phyloP scores from a whole-genome alignment of 352 stramenopile species.

The Phytophthora sojae region DNA sequence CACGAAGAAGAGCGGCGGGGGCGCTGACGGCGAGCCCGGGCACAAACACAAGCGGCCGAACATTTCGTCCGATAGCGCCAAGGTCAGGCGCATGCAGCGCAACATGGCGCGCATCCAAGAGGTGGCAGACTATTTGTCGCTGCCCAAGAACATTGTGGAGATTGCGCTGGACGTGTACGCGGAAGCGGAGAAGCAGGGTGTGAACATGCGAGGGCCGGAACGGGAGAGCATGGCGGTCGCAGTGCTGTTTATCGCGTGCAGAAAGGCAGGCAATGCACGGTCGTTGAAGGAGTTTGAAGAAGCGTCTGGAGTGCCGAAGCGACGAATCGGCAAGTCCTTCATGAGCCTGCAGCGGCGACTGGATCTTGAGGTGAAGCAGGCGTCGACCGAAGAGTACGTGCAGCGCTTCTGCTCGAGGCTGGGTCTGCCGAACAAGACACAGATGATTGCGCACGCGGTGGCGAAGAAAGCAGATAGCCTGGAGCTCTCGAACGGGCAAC shows the following conservation, averaged over 20 bases:
- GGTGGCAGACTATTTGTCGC: constrained; percentile 67
- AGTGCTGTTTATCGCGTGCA: constrained; percentile 79
- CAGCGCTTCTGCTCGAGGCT: constrained; percentile 80
- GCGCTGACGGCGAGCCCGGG: constrained; percentile 25
- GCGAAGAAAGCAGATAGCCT: constrained; percentile 77
- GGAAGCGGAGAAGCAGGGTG: constrained; percentile 68
- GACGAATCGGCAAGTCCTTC: constrained; percentile 84
- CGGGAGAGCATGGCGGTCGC: constrained; percentile 74
- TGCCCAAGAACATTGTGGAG: constrained; percentile 80
- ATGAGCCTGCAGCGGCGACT: constrained; percentile 65
- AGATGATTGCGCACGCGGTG: constrained; percentile 78
- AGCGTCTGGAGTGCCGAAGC: constrained; percentile 74
- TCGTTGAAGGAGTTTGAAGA: constrained; percentile 85
- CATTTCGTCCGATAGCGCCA: constrained; percentile 63
- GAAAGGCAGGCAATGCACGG: constrained; percentile 66
- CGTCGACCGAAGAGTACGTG: constrained; percentile 80
- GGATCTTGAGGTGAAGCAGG: constrained; percentile 72
- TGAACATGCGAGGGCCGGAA: constrained; percentile 70
- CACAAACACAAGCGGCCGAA: constrained; percentile 64
- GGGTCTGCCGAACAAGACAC: constrained; percentile 77
- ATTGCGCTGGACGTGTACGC: constrained; percentile 75
- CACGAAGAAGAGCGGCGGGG: constrained; percentile 45
- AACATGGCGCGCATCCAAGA: constrained; percentile 74
- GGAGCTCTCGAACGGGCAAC: constrained; percentile 72
- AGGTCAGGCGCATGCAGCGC: constrained; percentile 73